Evolutionary conservation across 495 filamentous ascomycete genomes (phyloP).

Genomic region (Talaromyces proteolyticus): DNA sequence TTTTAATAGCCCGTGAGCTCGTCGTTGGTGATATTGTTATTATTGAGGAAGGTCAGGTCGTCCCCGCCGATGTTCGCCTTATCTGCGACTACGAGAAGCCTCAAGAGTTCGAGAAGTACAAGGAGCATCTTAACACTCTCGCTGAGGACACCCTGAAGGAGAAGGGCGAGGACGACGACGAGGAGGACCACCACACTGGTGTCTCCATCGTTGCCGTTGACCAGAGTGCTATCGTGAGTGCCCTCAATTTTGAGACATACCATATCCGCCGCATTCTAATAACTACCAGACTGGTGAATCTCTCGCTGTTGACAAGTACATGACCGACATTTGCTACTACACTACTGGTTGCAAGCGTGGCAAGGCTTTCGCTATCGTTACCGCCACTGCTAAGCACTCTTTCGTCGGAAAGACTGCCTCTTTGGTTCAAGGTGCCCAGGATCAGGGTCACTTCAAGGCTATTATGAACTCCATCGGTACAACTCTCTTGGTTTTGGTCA

Average conservation of each 20-base stretch:
- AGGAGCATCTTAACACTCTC: constrained; percentile 54
- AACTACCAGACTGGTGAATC: constrained; percentile 56
- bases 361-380: constrained; percentile 63
- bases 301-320: constrained; percentile 73
- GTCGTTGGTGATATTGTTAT: constrained; percentile 79
- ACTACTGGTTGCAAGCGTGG: constrained; percentile 76
- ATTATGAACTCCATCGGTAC: constrained; percentile 83
- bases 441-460: constrained; percentile 73
- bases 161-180: constrained; percentile 56
- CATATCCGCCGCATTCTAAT: background rate
- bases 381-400: constrained; percentile 57
- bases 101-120: constrained; percentile 66
- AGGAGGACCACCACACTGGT: constrained; percentile 54
- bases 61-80: constrained; percentile 68
- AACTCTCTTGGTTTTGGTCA: constrained; percentile 62
- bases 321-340: constrained; percentile 67
- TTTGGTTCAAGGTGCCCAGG: constrained; percentile 64
- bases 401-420: constrained; percentile 70
- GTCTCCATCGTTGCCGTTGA: constrained; percentile 60
- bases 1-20: constrained; percentile 56
- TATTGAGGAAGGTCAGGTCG: constrained; percentile 69
- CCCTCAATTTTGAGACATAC: background rate
- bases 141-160: constrained; percentile 57
- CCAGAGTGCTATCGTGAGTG: constrained; percentile 57
- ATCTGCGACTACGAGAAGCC: constrained; percentile 72